These are phyloP conservation scores for Moniliophthora roreri DNA, from an alignment of 1,284 basidiomycete genomes.

Conservation along the genomic window DNA sequence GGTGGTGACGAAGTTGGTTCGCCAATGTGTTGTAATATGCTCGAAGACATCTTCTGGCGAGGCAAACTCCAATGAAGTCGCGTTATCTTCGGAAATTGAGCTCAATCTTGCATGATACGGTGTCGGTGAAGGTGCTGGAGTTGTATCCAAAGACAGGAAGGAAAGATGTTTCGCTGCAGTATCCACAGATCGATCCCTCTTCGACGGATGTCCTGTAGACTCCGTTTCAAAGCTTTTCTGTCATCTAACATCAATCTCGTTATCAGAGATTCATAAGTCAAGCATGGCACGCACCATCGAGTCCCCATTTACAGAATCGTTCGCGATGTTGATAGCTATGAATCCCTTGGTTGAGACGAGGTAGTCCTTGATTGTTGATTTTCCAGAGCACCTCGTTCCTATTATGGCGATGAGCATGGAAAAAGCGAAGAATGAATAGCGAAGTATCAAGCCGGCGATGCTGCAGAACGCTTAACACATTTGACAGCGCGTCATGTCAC, in stretches of 20 bases:
- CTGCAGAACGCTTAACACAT: too few relatives aligned
- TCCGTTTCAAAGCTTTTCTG: neutral
- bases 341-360: conserved; percentile 60
- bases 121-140: conserved; percentile 15
- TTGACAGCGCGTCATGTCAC: too few relatives aligned
- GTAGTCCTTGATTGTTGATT: conserved; percentile 74
- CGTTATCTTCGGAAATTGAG: neutral
- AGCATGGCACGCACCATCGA: conserved; percentile 11
- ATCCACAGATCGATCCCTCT: conserved; percentile 14
- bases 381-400: conserved; percentile 83
- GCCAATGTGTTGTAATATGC: conserved; percentile 85
- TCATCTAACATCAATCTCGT: neutral
- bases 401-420: conserved; percentile 67
- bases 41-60: conserved; percentile 64
- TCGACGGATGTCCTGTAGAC: neutral
- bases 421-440: neutral
- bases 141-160: conserved; percentile 24
- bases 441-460: too few relatives aligned
- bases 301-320: conserved; percentile 16
- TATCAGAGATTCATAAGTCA: conserved; percentile 8
- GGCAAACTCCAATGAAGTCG: conserved; percentile 15
- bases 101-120: neutral
- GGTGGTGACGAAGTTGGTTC: conserved; percentile 76
- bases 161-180: conserved; percentile 22
- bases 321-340: conserved; percentile 37